Percentiles rank a stretch among this genome's conserved stretches.
These are phyloP conservation scores for Kodamaea nitidulidarum DNA, from an alignment of 805 yeast genomes.

Conservation along the genomic window DNA sequence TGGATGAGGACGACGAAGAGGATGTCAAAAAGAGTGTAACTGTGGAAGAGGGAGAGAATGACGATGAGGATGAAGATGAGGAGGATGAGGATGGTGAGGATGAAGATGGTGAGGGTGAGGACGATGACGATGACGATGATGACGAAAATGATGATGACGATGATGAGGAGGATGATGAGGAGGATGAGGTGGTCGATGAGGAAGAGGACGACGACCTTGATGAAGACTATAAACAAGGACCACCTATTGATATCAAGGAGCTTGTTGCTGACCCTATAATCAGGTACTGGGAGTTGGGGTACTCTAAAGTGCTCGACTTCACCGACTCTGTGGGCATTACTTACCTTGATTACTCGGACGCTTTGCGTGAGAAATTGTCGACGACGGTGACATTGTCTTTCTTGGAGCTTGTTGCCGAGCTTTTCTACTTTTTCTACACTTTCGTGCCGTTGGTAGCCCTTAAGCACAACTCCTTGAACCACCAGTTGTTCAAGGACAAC, in stretches of 20 bases:
- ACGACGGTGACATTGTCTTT: slow-evolving; percentile 34
- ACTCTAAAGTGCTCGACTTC: slow-evolving; percentile 24
- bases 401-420: slow-evolving; percentile 29
- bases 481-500: slow-evolving; percentile 33
- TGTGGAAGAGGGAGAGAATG: slow-evolving; percentile 15
- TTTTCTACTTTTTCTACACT: slow-evolving; percentile 26
- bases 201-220: slow-evolving; percentile 34
- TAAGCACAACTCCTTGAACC: slow-evolving; percentile 33
- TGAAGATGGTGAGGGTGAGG: slow-evolving; percentile 21
- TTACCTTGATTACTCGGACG: slow-evolving; percentile 31
- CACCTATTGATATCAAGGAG: slow-evolving; percentile 38
- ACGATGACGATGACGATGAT: slow-evolving; percentile 16
- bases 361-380: slow-evolving; percentile 38
- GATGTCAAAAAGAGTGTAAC: too few species aligned
- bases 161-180: slow-evolving; percentile 21
- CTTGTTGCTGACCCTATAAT: slow-evolving; percentile 38
- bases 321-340: slow-evolving; percentile 37
- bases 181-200: slow-evolving; percentile 19
- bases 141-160: slow-evolving; percentile 14
- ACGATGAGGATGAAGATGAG: slow-evolving; percentile 17
- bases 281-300: slow-evolving; percentile 22
- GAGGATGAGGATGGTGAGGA: slow-evolving; percentile 14
- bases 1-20: slow-evolving; percentile 20
- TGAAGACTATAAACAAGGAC: slow-evolving; percentile 33
- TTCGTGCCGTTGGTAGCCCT: slow-evolving; percentile 35